Percentiles rank a stretch among this genome's conserved stretches.
Evolutionary conservation across 2,329 filamentous ascomycete genomes (phyloP).

Genomic region (Thelonectria blattea): DNA sequence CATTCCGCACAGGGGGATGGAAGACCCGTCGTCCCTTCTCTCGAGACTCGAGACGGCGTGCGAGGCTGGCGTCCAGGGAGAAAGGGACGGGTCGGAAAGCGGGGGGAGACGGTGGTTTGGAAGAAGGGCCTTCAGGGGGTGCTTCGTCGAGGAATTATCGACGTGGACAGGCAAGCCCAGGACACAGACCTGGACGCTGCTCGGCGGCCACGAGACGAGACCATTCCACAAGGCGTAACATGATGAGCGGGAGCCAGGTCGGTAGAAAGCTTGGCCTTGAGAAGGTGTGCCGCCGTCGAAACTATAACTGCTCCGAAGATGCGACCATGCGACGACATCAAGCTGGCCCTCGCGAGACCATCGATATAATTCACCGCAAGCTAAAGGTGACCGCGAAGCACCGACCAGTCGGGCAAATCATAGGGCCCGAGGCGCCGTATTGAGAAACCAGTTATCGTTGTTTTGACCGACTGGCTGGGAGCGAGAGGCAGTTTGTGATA

Average conservation of each 20-base stretch:
- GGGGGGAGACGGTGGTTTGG: conserved; percentile 9
- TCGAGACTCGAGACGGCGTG: neutral
- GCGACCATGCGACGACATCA: neutral
- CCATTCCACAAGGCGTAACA: conserved; percentile 14
- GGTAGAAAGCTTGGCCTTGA: neutral
- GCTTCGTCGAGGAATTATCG: neutral
- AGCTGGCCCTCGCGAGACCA: conserved; percentile 1
- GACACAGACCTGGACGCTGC: neutral
- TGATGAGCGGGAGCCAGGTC: neutral
- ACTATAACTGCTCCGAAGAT: conserved; percentile 1
- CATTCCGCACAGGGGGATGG: conserved; percentile 9
- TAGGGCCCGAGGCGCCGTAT: neutral
- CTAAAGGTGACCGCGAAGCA: conserved; percentile 4
- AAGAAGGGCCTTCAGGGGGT: conserved; percentile 4
- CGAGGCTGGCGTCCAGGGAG: neutral
- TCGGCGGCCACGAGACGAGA: neutral
- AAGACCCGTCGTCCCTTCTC: neutral
- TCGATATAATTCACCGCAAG: conserved; percentile 1
- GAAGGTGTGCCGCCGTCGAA: neutral
- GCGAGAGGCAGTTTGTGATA: neutral
- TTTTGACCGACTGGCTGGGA: neutral
- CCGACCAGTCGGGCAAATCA: neutral
- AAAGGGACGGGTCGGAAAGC: neutral
- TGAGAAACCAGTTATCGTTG: neutral
- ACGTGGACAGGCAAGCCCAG: neutral